phyloP scores from a whole-genome alignment of 345 rosid species.

The Populus davidiana region DNA sequence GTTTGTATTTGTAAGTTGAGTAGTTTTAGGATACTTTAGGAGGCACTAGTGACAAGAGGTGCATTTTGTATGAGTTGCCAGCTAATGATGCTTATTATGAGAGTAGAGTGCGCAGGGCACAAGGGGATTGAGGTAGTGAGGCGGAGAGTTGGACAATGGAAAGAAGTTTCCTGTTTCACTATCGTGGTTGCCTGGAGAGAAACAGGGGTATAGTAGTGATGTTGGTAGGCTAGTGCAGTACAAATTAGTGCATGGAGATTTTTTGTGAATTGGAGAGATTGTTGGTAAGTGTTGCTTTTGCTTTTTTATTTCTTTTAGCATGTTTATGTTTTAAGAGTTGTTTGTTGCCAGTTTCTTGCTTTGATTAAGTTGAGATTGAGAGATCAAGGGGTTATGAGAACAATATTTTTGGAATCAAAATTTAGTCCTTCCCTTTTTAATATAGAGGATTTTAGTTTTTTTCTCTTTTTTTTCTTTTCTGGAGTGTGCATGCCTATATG shows the following conservation, averaged over 20 bases:
- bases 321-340: not conserved
- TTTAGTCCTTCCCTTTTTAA: not conserved
- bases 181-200: not conserved
- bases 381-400: not conserved
- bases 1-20: not conserved
- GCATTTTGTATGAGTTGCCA: not conserved
- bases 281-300: not conserved
- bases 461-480: too few relatives aligned
- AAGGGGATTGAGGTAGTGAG: not conserved
- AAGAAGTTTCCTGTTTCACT: not conserved
- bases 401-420: not conserved
- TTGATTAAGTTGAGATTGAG: not conserved
- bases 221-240: not conserved
- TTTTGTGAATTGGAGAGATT: not conserved
- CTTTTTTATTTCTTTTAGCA: too few relatives aligned
- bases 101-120: not conserved
- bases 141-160: not conserved
- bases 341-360: not conserved
- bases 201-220: not conserved
- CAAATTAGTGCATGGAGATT: not conserved
- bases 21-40: not conserved
- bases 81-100: not conserved
- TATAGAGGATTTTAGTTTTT: not conserved
- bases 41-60: not conserved
- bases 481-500: too few relatives aligned